A percentile compares a stretch with the other conserved stretches of the same genome.
These are phyloP conservation scores for Gilbertella persicaria DNA, from an alignment of 371 early-diverging fungal genomes.

Conservation along the genomic window DNA sequence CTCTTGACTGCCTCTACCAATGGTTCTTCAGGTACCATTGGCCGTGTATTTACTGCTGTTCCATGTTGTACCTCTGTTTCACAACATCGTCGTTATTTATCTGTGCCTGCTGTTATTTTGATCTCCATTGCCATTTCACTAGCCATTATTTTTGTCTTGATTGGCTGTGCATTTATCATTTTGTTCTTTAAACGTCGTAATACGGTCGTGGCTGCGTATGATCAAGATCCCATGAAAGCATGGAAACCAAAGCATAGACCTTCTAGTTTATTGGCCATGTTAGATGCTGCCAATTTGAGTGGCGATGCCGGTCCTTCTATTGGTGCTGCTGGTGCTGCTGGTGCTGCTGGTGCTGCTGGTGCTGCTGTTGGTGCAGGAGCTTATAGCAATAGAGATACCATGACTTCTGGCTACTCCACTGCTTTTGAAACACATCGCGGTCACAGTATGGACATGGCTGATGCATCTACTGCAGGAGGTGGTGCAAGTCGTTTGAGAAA, in stretches of 20 bases:
- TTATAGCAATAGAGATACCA: background rate
- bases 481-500: constrained; percentile 20
- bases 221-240: constrained; percentile 35
- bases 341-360: background rate
- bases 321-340: background rate
- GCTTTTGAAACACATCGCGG: constrained; percentile 11
- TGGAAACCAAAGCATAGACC: constrained; percentile 26
- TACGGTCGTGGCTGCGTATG: constrained; percentile 9
- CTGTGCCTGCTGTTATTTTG: constrained; percentile 69
- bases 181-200: constrained; percentile 31
- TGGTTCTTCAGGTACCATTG: constrained; percentile 32
- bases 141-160: constrained; percentile 64
- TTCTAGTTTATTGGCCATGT: constrained; percentile 13
- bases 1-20: constrained; percentile 42
- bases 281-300: constrained; percentile 16
- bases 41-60: constrained; percentile 21
- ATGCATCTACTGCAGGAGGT: background rate
- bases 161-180: constrained; percentile 42
- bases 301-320: background rate
- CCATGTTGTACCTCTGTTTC: constrained; percentile 27
- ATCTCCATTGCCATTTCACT: constrained; percentile 76
- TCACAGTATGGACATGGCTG: constrained; percentile 10
- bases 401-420: constrained; percentile 12
- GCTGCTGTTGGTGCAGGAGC: background rate
- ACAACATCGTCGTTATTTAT: constrained; percentile 27